phyloP scores from a whole-genome alignment of 1,284 basidiomycete species.

The Ganoderma sp. region DNA sequence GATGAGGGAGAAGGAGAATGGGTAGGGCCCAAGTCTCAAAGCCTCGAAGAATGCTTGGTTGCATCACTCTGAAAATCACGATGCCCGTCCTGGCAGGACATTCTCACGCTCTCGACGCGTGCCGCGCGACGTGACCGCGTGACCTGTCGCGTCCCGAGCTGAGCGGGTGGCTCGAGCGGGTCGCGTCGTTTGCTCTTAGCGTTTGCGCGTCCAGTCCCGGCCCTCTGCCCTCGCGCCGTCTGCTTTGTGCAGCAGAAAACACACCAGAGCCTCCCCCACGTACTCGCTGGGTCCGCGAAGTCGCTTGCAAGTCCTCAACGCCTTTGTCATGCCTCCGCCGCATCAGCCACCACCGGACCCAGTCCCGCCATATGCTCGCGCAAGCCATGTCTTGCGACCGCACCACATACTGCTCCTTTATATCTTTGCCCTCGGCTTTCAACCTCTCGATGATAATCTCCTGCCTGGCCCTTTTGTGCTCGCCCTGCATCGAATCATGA shows the following conservation, averaged over 20 bases:
- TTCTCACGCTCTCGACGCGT: constrained; percentile 28
- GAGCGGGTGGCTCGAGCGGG: background rate
- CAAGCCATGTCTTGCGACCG: constrained; percentile 67
- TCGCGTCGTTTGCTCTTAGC: background rate
- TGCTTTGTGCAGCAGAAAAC: too few species aligned
- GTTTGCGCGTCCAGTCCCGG: too few species aligned
- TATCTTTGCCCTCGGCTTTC: constrained; percentile 64
- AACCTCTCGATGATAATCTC: constrained; percentile 54
- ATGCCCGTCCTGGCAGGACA: background rate
- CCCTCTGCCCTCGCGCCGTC: too few species aligned
- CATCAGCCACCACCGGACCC: constrained; percentile 16
- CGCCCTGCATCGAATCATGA: constrained; percentile 46
- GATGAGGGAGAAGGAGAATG: constrained; percentile 1
- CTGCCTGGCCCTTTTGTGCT: constrained; percentile 66
- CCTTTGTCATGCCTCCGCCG: constrained; percentile 49
- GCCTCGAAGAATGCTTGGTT: background rate
- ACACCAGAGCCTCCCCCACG: too few species aligned
- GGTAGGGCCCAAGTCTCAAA: background rate
- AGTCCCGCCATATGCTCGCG: constrained; percentile 31
- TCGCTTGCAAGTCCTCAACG: too few species aligned
- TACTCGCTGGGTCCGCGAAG: too few species aligned
- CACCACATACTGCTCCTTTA: constrained; percentile 74
- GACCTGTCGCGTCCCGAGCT: constrained; percentile 10
- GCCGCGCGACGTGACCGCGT: constrained; percentile 16
- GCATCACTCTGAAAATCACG: constrained; percentile 27